These are phyloP conservation scores for Beta vulgaris DNA, from an alignment of 148 eudicot species.

Conservation along the genomic window DNA sequence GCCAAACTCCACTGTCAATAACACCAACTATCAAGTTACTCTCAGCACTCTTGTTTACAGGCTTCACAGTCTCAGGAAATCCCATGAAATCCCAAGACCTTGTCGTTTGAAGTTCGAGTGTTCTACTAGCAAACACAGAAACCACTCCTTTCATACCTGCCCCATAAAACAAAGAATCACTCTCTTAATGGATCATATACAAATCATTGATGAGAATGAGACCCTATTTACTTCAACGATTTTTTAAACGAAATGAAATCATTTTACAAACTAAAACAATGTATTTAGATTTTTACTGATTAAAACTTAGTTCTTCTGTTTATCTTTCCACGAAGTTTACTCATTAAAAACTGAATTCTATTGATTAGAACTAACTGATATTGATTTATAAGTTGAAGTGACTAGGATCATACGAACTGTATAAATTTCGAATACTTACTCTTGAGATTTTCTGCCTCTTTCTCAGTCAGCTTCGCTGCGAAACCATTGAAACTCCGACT, in stretches of 20 bases:
- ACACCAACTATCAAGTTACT: slow-evolving; percentile 47
- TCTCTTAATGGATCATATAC: slow-evolving; percentile 10
- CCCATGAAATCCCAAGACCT: slow-evolving; percentile 73
- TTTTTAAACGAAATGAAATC: no score
- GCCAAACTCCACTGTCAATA: slow-evolving; percentile 57
- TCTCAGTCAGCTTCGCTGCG: slow-evolving; percentile 36
- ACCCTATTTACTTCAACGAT: no score
- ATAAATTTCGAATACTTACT: slow-evolving; percentile 3
- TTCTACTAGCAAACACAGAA: slow-evolving; percentile 47
- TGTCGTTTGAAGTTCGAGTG: slow-evolving; percentile 48
- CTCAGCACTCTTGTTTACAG: slow-evolving; percentile 13
- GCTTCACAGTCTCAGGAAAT: slow-evolving; percentile 18
- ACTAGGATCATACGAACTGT: no score
- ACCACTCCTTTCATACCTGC: slow-evolving; percentile 43
- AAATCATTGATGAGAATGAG: neutral
- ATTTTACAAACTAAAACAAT: no score
- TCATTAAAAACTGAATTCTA: no score
- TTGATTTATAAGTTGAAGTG: no score
- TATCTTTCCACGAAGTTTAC: no score
- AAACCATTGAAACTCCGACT: slow-evolving; percentile 42
- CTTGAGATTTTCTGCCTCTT: slow-evolving; percentile 32
- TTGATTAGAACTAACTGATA: no score
- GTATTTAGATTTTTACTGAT: no score
- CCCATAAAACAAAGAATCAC: neutral
- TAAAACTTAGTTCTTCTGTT: no score